These are phyloP conservation scores for Alternaria sp. DNA, from an alignment of 2,329 filamentous ascomycete genomes.

Conservation along the genomic window DNA sequence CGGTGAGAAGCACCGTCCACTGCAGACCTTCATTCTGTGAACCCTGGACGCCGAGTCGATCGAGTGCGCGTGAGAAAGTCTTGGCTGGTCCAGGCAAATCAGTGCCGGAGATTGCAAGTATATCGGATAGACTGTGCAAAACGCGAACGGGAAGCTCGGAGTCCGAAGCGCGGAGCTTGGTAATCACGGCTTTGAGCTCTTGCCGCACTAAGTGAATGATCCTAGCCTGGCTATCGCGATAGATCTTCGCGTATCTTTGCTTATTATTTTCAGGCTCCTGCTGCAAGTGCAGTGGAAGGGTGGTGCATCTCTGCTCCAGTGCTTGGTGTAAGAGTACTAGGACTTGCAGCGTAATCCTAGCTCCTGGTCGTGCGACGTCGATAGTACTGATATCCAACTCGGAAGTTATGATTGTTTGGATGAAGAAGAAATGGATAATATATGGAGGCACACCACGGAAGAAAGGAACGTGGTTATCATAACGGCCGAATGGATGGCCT, in stretches of 20 bases:
- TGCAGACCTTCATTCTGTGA: slow-evolving; percentile 24
- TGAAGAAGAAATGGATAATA: slow-evolving; percentile 46
- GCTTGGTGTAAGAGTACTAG: slow-evolving; percentile 36
- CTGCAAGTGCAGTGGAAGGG: slow-evolving; percentile 24
- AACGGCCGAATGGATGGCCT: slow-evolving; percentile 47
- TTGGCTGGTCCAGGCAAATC: slow-evolving; percentile 21
- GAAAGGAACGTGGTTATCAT: slow-evolving; percentile 40
- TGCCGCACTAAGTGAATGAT: slow-evolving; percentile 37
- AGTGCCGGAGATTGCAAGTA: slow-evolving; percentile 19
- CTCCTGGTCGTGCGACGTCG: slow-evolving; percentile 24
- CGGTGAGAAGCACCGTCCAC: slow-evolving; percentile 38
- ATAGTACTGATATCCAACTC: slow-evolving; percentile 27
- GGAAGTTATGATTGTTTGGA: slow-evolving; percentile 35
- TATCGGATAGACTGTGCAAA: slow-evolving; percentile 29
- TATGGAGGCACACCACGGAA: slow-evolving; percentile 48
- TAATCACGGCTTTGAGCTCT: slow-evolving; percentile 33
- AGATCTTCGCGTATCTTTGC: slow-evolving; percentile 55
- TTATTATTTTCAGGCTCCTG: slow-evolving; percentile 42
- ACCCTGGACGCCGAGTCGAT: slow-evolving; percentile 18
- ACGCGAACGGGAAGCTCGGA: slow-evolving; percentile 9
- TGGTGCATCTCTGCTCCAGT: slow-evolving; percentile 32
- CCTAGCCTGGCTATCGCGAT: slow-evolving; percentile 53
- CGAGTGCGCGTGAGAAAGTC: slow-evolving; percentile 24
- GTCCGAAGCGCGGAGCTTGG: slow-evolving; percentile 12
- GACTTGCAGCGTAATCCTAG: slow-evolving; percentile 35